These are phyloP conservation scores for Pestalotiopsis sp. DNA, from an alignment of 2,329 filamentous ascomycete genomes.

Conservation along the genomic window DNA sequence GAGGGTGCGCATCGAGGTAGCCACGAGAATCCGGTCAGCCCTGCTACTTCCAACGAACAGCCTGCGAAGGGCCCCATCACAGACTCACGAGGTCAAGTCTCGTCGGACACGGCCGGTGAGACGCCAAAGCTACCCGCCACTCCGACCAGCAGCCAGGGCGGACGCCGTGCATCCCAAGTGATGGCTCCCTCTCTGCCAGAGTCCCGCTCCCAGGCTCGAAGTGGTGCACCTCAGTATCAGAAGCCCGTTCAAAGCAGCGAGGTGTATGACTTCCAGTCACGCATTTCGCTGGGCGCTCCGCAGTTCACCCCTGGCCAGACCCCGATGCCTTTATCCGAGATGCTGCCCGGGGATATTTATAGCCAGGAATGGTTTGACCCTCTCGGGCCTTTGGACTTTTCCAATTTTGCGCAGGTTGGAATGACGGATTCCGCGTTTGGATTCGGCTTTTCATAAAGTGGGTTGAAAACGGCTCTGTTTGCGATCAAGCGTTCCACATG, in stretches of 20 bases:
- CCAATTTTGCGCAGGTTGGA: conserved; percentile 22
- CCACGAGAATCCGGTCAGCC: not conserved
- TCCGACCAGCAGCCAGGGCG: not conserved
- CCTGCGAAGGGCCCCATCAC: not conserved
- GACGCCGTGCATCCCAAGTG: not conserved
- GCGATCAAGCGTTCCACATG: not conserved
- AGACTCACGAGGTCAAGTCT: not conserved
- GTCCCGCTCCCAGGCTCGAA: not conserved
- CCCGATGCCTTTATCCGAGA: not conserved
- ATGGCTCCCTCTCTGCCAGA: not conserved
- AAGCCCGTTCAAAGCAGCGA: not conserved
- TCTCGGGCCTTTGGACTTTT: conserved; percentile 22
- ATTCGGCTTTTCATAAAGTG: conserved; percentile 12
- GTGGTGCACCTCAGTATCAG: no score
- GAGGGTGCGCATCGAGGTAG: not conserved
- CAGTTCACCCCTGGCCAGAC: not conserved
- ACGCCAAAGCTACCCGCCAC: not conserved
- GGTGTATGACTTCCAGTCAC: not conserved
- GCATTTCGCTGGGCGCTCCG: not conserved
- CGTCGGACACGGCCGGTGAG: not conserved
- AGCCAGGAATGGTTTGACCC: conserved; percentile 20
- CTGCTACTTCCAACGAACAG: not conserved
- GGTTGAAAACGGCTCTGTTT: not conserved
- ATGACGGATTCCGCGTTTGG: conserved; percentile 18
- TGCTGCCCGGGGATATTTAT: not conserved